phyloP scores from a whole-genome alignment of 305 asterid species.

The Solanum chacoense region DNA sequence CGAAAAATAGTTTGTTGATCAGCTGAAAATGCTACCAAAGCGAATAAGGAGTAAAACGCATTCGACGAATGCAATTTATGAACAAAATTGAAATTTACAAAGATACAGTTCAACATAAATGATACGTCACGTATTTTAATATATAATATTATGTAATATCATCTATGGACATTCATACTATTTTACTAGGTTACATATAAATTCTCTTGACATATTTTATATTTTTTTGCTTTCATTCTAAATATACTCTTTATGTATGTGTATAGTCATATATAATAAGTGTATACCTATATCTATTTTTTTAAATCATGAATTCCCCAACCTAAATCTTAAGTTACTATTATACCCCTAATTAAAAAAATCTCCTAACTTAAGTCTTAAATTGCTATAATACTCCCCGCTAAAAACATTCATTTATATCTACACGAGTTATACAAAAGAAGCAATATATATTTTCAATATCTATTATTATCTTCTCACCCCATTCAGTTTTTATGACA shows the following conservation, averaged over 20 bases:
- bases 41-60: background rate
- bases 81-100: background rate
- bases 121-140: background rate
- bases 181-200: background rate
- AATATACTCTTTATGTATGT: background rate
- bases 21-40: conserved; percentile 20
- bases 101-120: background rate
- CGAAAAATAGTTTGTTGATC: conserved; percentile 18
- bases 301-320: too few species aligned
- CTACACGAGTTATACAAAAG: too few species aligned
- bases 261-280: too few species aligned
- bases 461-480: too few species aligned
- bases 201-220: background rate
- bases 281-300: too few species aligned
- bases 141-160: background rate
- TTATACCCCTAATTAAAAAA: too few species aligned
- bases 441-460: too few species aligned
- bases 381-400: too few species aligned
- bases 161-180: background rate
- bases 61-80: background rate
- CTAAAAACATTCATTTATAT: too few species aligned
- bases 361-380: too few species aligned
- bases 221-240: background rate
- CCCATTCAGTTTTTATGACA: too few species aligned
- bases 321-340: too few species aligned